A percentile compares a stretch with the other conserved stretches of the same genome.
These are phyloP conservation scores for Puya raimondii DNA, from an alignment of 176 grass and related monocot genomes.

Conservation along the genomic window DNA sequence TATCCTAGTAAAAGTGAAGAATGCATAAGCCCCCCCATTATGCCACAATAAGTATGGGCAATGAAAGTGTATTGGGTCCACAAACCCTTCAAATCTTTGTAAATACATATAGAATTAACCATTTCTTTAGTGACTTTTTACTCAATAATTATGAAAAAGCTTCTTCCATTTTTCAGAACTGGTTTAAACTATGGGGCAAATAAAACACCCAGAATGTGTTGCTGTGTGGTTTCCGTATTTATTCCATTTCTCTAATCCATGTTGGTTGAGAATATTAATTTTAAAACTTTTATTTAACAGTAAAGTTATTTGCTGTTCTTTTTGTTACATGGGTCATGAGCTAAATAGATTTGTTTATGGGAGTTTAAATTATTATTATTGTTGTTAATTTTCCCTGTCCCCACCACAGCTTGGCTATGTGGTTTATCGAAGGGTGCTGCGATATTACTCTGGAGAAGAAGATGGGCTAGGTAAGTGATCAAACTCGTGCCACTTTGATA, in stretches of 20 bases:
- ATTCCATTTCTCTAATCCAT: too few relatives aligned
- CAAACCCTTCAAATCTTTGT: not conserved
- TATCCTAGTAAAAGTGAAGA: not conserved
- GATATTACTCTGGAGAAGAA: constrained; percentile 99
- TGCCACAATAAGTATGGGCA: not conserved
- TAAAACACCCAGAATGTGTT: not conserved
- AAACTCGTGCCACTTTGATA: not conserved
- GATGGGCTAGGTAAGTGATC: constrained; percentile 77
- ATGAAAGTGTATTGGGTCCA: not conserved
- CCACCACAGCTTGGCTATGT: constrained; percentile 74
- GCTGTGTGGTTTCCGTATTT: not conserved
- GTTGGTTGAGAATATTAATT: too few relatives aligned
- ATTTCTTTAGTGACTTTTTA: too few relatives aligned
- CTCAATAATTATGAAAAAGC: not conserved
- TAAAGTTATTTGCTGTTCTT: too few relatives aligned
- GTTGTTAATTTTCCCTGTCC: not conserved
- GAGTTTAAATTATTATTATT: not conserved
- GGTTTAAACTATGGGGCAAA: not conserved
- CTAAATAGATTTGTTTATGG: not conserved
- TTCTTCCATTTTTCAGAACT: not conserved
- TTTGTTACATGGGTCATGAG: too few relatives aligned
- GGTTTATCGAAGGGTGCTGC: constrained; percentile 84
- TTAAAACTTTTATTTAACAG: too few relatives aligned
- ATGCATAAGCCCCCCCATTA: not conserved
- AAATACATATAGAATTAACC: not conserved